Base-by-base conservation (phyloP, 176 grass and related monocot genomes). In the Raddia distichophylla region DNA sequence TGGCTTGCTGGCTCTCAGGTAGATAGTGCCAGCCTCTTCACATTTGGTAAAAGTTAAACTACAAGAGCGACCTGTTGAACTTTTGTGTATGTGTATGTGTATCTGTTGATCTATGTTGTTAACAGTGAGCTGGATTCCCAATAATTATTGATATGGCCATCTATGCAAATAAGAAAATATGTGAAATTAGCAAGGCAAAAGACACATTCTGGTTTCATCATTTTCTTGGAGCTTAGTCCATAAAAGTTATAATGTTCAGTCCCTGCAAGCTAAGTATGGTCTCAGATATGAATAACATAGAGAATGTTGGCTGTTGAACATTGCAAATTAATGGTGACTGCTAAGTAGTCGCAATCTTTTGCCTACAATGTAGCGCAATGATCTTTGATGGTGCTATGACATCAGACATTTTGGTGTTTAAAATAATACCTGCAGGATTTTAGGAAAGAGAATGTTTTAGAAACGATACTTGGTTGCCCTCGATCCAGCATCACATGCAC, bases 121-220 rank as follows among this genome's bases (percentile, higher is more conserved):
- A 32, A 17, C 7, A 80, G 11, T 18, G 33, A 1, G 64, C 50
- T 56, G 47, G 33, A 67, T 79, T 68, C 37, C 37, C 37, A 64
- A 43, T 3, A 22, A 59, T 34, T 50, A 64, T 77, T 77, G 8
- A 63, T 44, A 47, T 48, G 3, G n/a, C 9, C 6, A 51, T n/a
- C 5, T 33, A 51, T 64, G 54, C 57, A 57, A 19, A 5, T 77
- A 60, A 18, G 27, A 8, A 35, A 64, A 64, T 14, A 50, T 18
- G 60, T 65, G 60, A 78, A 52, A 19, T 78, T 78, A 65, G n/a
- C 46, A 40, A 65, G 60, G 4, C 15, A 78, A 34, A 33, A 18
- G 44, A 59, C 35, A 17, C 6, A 19, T 50, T 56, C 11, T 44
- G 49, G 20, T 67, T 80, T 44, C 4, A 14, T 1, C 8, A 9